phyloP scores from a whole-genome alignment of 192 early-diverging fungal genomes.

The Linnemannia exigua region DNA sequence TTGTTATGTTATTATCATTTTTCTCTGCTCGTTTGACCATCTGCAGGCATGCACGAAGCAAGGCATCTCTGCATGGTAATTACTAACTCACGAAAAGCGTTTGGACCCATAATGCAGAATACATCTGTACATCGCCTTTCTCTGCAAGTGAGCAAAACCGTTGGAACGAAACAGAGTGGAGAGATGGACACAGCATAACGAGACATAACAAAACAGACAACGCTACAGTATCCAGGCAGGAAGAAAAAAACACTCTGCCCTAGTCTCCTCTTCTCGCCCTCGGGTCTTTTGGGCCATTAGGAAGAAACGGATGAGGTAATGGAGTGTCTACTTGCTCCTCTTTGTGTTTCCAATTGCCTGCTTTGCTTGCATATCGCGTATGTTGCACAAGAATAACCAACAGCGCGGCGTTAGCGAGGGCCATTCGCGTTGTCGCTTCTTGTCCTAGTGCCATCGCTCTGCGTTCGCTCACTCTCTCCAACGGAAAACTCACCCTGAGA shows the following conservation, averaged over 20 bases:
- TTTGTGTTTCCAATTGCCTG: conserved; percentile 4
- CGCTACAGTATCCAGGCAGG: too few species aligned
- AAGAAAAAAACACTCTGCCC: background rate
- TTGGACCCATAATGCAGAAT: background rate
- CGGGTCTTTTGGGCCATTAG: background rate
- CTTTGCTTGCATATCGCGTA: background rate
- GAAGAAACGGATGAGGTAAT: conserved; percentile 13
- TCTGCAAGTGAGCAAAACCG: conserved; percentile 6
- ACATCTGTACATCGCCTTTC: background rate
- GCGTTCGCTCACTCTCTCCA: background rate
- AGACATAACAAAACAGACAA: background rate
- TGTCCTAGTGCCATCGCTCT: background rate
- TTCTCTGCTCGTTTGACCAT: background rate
- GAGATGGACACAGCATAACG: background rate
- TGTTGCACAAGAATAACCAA: conserved; percentile 10
- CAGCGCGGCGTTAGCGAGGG: background rate
- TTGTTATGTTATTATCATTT: background rate
- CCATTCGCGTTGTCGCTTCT: conserved; percentile 20
- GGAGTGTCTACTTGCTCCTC: conserved; percentile 15
- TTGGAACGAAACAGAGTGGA: too few species aligned
- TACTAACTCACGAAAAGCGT: background rate
- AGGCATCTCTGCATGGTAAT: background rate
- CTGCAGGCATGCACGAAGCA: background rate
- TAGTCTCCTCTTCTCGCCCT: background rate
- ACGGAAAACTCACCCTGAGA: conserved; percentile 25